Conservation (phyloP, 2,329 filamentous ascomycete species). For the Alternaria angustiovoidea region DNA sequence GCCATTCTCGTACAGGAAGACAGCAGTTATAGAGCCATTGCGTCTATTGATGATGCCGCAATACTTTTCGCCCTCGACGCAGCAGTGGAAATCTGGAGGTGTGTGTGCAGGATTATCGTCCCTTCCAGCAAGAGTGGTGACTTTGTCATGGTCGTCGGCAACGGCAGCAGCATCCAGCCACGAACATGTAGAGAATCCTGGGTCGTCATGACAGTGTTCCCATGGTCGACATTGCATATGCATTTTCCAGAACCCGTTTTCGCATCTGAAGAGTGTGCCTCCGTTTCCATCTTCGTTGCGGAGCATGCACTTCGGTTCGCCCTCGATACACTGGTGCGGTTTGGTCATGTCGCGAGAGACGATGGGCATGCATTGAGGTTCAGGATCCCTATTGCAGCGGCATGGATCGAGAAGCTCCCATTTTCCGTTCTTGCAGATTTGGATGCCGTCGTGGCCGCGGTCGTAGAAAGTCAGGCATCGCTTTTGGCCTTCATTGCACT, state of each 20-base stretch:
- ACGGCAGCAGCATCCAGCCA: not conserved
- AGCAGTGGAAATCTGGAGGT: not conserved
- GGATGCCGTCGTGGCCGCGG: not conserved
- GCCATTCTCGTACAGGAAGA: not conserved
- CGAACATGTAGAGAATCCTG: not conserved
- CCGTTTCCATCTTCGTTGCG: constrained; percentile 3
- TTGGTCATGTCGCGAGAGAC: not conserved
- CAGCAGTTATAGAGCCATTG: not conserved
- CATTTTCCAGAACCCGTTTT: constrained; percentile 8
- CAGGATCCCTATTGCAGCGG: not conserved
- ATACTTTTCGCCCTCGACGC: not conserved
- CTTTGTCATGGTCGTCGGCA: not conserved
- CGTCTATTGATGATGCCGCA: not conserved
- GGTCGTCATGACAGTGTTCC: constrained; percentile 9
- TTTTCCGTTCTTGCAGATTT: not conserved
- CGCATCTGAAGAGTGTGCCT: constrained; percentile 13
- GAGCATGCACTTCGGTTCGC: constrained; percentile 8
- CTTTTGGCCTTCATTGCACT: not conserved
- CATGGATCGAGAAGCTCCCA: not conserved
- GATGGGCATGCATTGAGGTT: not conserved
- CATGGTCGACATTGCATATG: not conserved
- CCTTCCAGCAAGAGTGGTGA: not conserved
- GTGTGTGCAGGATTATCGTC: not conserved
- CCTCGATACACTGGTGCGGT: not conserved
- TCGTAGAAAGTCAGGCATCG: not conserved